Percentiles rank a stretch among this genome's conserved stretches.
Evolutionary conservation across 1,139 yeast genomes (phyloP).

Genomic region (Meyerozyma carpophila): DNA sequence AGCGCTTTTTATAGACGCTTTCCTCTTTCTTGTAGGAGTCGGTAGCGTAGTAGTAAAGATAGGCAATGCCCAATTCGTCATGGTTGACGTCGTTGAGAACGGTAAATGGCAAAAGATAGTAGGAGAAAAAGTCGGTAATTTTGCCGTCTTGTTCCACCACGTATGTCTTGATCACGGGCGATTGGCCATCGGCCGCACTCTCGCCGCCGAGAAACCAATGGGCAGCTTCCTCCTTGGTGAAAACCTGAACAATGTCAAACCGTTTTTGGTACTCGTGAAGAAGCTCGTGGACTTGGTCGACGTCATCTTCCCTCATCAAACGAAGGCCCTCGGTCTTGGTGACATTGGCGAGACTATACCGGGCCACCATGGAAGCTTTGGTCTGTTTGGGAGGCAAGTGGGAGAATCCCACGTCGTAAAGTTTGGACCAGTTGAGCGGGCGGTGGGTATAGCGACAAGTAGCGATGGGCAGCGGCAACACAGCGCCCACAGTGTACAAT

Average conservation of each 20-base stretch:
- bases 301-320: conserved; percentile 53
- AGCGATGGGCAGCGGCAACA: conserved; percentile 89
- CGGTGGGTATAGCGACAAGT: conserved; percentile 91
- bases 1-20: conserved; percentile 47
- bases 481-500: conserved; percentile 86
- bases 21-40: conserved; percentile 35
- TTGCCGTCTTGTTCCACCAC: conserved; percentile 72
- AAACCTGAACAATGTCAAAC: conserved; percentile 69
- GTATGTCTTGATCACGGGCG: conserved; percentile 65
- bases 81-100: conserved; percentile 68
- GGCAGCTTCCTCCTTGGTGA: conserved; percentile 61
- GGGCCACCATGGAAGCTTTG: conserved; percentile 76
- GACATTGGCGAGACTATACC: conserved; percentile 61
- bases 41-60: conserved; percentile 85
- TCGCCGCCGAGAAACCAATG: conserved; percentile 76
- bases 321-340: conserved; percentile 62
- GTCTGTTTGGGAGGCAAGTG: conserved; percentile 75
- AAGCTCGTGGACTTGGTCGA: conserved; percentile 56
- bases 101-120: conserved; percentile 82
- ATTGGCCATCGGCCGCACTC: conserved; percentile 14
- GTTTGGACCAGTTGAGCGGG: conserved; percentile 86
- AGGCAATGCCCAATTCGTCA: conserved; percentile 76
- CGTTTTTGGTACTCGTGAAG: conserved; percentile 58
- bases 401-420: conserved; percentile 85
- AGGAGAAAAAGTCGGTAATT: conserved; percentile 85